Conservation (phyloP, 2,329 filamentous ascomycete species). For the Claviceps monticola region DNA sequence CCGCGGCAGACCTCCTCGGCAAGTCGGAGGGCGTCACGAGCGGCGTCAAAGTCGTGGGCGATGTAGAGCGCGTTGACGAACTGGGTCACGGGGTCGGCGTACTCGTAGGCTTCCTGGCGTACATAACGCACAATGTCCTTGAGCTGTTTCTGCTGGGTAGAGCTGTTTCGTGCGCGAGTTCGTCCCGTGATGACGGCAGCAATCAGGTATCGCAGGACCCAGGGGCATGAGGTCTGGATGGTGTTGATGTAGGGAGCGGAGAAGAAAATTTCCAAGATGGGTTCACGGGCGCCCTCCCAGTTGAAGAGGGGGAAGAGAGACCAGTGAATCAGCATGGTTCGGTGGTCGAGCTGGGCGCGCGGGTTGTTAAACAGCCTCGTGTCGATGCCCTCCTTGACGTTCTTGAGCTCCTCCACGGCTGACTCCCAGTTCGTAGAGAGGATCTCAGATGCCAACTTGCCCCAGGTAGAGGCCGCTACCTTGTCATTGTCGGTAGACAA, state of each 20-base stretch:
- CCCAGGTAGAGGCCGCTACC: constrained; percentile 90
- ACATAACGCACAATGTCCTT: constrained; percentile 95
- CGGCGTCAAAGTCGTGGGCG: constrained; percentile 79
- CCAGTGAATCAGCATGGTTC: constrained; percentile 97
- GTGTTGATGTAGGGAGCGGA: constrained; percentile 97
- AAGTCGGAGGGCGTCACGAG: constrained; percentile 70
- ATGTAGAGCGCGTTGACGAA: constrained; percentile 95
- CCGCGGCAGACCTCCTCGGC: constrained; percentile 83
- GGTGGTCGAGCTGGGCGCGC: constrained; percentile 86
- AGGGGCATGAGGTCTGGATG: constrained; percentile 94
- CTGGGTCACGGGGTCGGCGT: constrained; percentile 87
- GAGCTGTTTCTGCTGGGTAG: constrained; percentile 90
- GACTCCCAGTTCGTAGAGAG: constrained; percentile 90
- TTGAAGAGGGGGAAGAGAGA: constrained; percentile 98
- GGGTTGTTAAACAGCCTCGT: constrained; percentile 93
- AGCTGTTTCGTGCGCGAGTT: constrained; percentile 64
- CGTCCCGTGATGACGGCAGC: constrained; percentile 93
- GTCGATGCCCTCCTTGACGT: constrained; percentile 86
- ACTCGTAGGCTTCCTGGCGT: constrained; percentile 95
- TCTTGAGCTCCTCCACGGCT: constrained; percentile 79
- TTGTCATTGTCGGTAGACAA: constrained; percentile 98
- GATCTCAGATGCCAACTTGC: constrained; percentile 93
- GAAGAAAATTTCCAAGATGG: constrained; percentile 92
- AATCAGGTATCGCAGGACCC: constrained; percentile 87
- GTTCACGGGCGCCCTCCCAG: constrained; percentile 80